Conservation (phyloP, 352 stramenopile species). For the Pythium sp. region DNA sequence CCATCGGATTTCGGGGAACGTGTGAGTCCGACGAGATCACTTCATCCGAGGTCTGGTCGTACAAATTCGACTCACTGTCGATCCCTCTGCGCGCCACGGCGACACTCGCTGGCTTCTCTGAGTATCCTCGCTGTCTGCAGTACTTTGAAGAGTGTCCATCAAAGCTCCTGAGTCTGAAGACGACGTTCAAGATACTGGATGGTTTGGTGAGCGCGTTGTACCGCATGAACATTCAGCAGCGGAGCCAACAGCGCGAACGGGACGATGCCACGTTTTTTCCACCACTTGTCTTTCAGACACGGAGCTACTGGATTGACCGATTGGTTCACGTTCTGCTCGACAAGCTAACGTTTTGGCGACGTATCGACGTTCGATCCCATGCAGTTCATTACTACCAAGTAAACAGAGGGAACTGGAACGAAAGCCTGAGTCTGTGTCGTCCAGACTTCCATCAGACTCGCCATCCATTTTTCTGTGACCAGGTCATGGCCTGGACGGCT, state of each 20-base stretch:
- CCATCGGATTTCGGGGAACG: conserved; percentile 3
- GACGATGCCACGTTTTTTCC: too few species aligned
- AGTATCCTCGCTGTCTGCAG: conserved; percentile 32
- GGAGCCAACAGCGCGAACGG: too few species aligned
- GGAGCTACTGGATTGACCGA: conserved; percentile 29
- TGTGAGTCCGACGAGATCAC: conserved; percentile 9
- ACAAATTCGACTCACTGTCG: conserved; percentile 33
- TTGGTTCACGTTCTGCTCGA: conserved; percentile 24
- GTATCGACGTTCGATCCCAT: conserved; percentile 22
- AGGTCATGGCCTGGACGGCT: too few species aligned
- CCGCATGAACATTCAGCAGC: too few species aligned
- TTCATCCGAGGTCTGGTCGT: conserved; percentile 22
- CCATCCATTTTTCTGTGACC: too few species aligned
- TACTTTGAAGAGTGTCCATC: conserved; percentile 18
- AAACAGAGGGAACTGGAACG: too few species aligned
- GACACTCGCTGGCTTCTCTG: conserved; percentile 17
- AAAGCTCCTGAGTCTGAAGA: conserved; percentile 17
- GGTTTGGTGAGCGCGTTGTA: conserved; percentile 18
- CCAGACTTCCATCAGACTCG: too few species aligned
- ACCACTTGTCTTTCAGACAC: conserved; percentile 14
- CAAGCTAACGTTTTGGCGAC: conserved; percentile 13
- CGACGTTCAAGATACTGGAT: conserved; percentile 40
- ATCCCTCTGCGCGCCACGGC: conserved; percentile 24
- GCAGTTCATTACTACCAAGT: conserved; percentile 20
- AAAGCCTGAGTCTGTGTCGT: background rate